phyloP scores from a whole-genome alignment of 139 green algal species.

The Prasinococcaceae sp. region DNA sequence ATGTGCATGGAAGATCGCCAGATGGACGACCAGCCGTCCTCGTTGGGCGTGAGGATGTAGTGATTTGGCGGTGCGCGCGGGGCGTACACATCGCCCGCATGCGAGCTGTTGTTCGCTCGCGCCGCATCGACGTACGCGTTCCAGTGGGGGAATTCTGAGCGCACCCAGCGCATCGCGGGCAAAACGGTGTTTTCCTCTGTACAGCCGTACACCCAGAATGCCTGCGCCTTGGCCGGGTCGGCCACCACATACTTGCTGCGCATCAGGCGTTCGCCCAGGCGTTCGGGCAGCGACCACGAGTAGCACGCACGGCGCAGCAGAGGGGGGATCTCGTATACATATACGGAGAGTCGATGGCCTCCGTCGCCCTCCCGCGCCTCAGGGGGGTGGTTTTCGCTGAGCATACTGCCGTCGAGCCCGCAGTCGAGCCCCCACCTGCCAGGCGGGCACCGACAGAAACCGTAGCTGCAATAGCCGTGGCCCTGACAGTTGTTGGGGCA shows the following conservation, averaged over 20 bases:
- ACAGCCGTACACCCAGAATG: neutral
- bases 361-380: neutral
- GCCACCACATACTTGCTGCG: neutral
- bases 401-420: neutral
- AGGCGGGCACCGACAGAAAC: neutral
- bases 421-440: neutral
- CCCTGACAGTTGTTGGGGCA: too few species aligned
- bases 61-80: too few species aligned
- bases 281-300: neutral
- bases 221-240: neutral
- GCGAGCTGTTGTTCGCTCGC: neutral
- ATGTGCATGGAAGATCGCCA: neutral
- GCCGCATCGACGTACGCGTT: neutral
- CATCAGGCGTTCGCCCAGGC: neutral
- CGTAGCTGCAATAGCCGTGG: neutral
- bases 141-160: neutral
- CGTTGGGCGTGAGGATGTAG: too few species aligned
- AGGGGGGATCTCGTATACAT: neutral
- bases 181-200: neutral
- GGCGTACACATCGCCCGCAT: neutral
- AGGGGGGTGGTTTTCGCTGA: neutral
- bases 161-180: too few species aligned
- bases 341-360: neutral
- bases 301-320: neutral
- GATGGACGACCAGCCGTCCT: too few species aligned